phyloP scores from a whole-genome alignment of 2,329 filamentous ascomycete genomes.

The Scortechinia acanthostroma region DNA sequence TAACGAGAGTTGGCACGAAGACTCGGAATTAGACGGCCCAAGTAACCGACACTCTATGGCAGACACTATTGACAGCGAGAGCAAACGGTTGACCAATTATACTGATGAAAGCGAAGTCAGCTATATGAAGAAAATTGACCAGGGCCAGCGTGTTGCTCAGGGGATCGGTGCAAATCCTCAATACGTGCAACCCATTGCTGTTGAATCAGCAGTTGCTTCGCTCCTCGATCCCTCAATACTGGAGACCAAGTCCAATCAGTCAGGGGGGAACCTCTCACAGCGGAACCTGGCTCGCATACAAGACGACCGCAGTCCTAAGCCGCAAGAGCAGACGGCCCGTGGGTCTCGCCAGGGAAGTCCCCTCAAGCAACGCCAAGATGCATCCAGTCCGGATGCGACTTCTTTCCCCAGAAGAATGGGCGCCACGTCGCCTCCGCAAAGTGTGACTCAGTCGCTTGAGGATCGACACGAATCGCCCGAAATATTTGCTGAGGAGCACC shows the following conservation, averaged over 20 bases:
- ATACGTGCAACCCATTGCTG: background rate
- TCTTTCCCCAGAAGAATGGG: background rate
- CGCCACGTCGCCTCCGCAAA: background rate
- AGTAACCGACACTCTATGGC: background rate
- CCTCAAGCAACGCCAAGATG: background rate
- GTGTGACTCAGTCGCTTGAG: background rate
- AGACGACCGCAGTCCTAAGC: background rate
- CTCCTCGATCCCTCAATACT: background rate
- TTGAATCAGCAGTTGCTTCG: conserved; percentile 1
- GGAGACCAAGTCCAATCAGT: background rate
- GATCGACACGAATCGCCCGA: background rate
- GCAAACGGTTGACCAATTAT: background rate
- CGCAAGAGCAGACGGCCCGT: background rate
- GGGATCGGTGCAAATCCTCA: background rate
- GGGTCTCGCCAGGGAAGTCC: background rate
- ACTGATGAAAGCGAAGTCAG: background rate
- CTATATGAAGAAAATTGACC: background rate
- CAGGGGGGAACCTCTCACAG: background rate
- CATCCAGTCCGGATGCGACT: background rate
- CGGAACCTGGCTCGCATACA: too few species aligned
- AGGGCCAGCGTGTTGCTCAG: background rate
- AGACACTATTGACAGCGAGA: background rate
- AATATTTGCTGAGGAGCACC: background rate
- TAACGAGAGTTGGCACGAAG: background rate
- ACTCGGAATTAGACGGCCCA: background rate